Percentiles rank a stretch among this genome's conserved stretches.
These are phyloP conservation scores for Gynandropsis gynandra DNA, from an alignment of 345 rosid species.

Conservation along the genomic window DNA sequence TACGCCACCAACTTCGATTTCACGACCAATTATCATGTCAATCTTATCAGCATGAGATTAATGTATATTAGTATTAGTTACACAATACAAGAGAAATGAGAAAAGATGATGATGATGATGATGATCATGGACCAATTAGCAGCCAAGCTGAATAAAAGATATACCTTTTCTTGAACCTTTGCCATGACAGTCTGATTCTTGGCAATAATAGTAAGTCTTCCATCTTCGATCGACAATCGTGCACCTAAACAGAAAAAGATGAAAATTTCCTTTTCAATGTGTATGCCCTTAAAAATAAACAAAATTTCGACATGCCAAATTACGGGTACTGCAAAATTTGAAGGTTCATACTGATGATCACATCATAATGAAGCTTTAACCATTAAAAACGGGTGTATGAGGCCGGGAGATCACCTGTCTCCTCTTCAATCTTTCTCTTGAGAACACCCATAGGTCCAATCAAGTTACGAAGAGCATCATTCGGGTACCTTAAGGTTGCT, in stretches of 20 bases:
- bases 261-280: too few species aligned
- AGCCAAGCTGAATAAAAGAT: constrained; percentile 5
- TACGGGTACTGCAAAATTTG: too few species aligned
- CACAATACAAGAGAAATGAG: neutral
- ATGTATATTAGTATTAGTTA: neutral
- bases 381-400: neutral
- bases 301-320: neutral
- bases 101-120: neutral
- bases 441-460: constrained; percentile 80
- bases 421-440: constrained; percentile 83
- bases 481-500: constrained; percentile 70
- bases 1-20: constrained; percentile 75
- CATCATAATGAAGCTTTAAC: neutral
- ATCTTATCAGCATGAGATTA: constrained; percentile 27
- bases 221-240: constrained; percentile 65
- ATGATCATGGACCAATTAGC: constrained; percentile 1
- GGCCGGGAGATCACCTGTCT: constrained; percentile 56
- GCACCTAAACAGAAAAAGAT: constrained; percentile 47
- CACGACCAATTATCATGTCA: constrained; percentile 74
- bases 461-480: constrained; percentile 77
- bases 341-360: too few species aligned
- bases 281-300: too few species aligned
- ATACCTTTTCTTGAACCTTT: constrained; percentile 78
- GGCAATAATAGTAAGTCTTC: constrained; percentile 70
- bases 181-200: constrained; percentile 72